A percentile compares a stretch with the other conserved stretches of the same genome.
phyloP scores from a whole-genome alignment of 306 rosid genomes.

The Argentina anserina region DNA sequence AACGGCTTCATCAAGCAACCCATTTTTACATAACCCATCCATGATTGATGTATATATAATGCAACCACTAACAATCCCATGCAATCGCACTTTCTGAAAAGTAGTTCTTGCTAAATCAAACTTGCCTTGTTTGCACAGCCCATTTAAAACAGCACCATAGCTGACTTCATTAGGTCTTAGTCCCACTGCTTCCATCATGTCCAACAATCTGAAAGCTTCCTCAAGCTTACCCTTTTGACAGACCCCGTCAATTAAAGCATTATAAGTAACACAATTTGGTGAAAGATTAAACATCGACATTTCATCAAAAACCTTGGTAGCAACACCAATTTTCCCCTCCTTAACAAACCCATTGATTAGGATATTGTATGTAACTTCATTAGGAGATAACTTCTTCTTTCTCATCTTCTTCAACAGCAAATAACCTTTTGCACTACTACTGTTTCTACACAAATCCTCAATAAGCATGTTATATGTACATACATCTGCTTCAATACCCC shows the following conservation, averaged over 20 bases:
- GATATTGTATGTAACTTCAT: conserved; percentile 59
- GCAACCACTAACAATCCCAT: conserved; percentile 35
- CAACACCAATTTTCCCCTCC: conserved; percentile 69
- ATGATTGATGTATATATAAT: conserved; percentile 52
- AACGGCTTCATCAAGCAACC: conserved; percentile 56
- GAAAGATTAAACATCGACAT: conserved; percentile 43
- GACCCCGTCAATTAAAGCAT: conserved; percentile 54
- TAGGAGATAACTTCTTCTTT: conserved; percentile 57
- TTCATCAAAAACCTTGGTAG: conserved; percentile 59
- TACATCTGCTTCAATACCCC: conserved; percentile 62
- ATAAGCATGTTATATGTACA: conserved; percentile 74
- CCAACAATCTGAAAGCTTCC: conserved; percentile 58
- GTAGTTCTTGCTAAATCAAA: conserved; percentile 44
- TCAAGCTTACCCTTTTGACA: conserved; percentile 39
- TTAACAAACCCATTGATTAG: conserved; percentile 69
- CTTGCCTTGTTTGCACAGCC: conserved; percentile 52
- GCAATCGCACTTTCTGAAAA: conserved; percentile 51
- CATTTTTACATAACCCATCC: conserved; percentile 68
- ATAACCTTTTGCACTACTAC: conserved; percentile 65
- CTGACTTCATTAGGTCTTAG: conserved; percentile 59
- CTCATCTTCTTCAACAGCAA: conserved; percentile 67
- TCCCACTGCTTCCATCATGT: conserved; percentile 51
- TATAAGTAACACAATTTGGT: conserved; percentile 57
- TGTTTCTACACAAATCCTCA: conserved; percentile 56
- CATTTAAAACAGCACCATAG: conserved; percentile 53